Base-by-base conservation (phyloP, 768 basidiomycete genomes). In the Russula lepida region DNA sequence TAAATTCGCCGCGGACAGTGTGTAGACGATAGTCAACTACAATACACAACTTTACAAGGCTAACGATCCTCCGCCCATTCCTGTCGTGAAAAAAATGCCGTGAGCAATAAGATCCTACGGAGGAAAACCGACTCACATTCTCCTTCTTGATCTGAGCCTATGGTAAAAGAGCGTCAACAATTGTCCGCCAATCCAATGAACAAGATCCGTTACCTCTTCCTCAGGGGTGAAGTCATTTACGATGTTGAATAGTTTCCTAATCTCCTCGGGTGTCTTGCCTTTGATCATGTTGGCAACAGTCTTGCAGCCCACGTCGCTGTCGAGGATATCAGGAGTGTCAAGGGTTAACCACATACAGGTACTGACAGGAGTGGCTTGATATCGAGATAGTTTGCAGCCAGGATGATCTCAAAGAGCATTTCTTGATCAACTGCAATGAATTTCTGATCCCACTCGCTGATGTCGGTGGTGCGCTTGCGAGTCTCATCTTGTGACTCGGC, bases 201-300 rank as follows among this genome's bases (percentile, higher is more conserved):
- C 21, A 73, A 15, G 8, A 27, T 4, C 19, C 32, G 76, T 49
- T 49, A 93, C 95, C 86, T 99, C 97, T 74, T 98, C 97, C 72
- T 99, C 97, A 21, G 95, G 94, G 4, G 97, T 98, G 71, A 99
- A 99, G 76, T 98, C 97, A 72, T 94, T 94, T 33, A 92, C 89
- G 66, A 95, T 94, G 82, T 97, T 95, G 79, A 94, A 98, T 56
- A 98, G 83, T 71, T 98, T 98, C 60, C 95, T 88, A 68, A 99
- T 98, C 77, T 98, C 97, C 74, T 98, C 97, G 25, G 97, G 97
- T 4, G 95, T 95, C 83, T 99, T 99, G 35, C 97, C 97, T 79
- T 99, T 98, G 83, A 99, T 98, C 97, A 98, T 99, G 81, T 98
- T 98, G 15, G 97, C 97, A 5, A 97, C 95, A 4, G 93, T 97